Conservation (phyloP, 2,329 filamentous ascomycete species). For the Exophiala phaeomuriformis region DNA sequence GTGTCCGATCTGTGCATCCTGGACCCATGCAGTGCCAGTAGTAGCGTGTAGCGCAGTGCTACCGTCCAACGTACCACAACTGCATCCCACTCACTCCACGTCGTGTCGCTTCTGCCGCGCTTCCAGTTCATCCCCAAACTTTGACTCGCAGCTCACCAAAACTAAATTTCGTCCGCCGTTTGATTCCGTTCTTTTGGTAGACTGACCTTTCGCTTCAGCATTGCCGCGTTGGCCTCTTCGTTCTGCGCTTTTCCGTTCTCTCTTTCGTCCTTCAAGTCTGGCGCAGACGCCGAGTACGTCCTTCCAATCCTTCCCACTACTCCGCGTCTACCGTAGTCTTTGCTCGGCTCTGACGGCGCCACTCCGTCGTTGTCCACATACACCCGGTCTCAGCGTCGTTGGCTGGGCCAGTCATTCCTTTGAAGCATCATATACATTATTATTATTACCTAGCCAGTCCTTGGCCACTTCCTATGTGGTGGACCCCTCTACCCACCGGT, state of each 20-base stretch:
- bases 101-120: not conserved
- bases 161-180: not conserved
- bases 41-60: no score
- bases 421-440: not conserved
- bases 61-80: no score
- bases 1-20: no score
- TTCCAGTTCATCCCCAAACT: not conserved
- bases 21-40: no score
- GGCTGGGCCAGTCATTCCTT: not conserved
- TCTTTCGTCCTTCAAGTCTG: not conserved
- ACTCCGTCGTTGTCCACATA: not conserved
- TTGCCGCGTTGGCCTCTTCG: not conserved
- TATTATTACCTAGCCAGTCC: not conserved
- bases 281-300: no score
- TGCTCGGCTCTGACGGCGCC: not conserved
- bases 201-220: no score
- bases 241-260: not conserved
- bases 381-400: not conserved
- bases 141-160: not conserved
- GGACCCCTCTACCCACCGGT: constrained; percentile 1
- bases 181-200: not conserved
- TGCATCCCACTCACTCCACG: no score
- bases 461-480: not conserved
- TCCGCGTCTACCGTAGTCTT: no score
- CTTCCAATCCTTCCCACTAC: no score